Conservation (phyloP, 2,329 filamentous ascomycete species). For the Colletotrichum cuscutae region DNA sequence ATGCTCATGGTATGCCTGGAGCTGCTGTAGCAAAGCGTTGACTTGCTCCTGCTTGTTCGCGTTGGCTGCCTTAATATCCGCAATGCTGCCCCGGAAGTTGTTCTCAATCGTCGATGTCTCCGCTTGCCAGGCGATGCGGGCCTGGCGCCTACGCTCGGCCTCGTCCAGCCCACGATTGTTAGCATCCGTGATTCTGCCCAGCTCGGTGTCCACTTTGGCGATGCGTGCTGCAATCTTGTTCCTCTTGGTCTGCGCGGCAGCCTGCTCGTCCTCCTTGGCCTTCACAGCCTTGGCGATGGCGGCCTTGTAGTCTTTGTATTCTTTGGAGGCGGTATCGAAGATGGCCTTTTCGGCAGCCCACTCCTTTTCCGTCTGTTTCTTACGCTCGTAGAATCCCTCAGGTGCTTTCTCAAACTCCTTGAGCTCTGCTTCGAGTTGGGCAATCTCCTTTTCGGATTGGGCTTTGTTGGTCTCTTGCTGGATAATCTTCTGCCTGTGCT, state of each 20-base stretch:
- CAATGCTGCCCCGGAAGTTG: slow-evolving; percentile 52
- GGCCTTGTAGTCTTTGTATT: slow-evolving; percentile 68
- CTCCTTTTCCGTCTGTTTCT: slow-evolving; percentile 63
- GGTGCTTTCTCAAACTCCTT: slow-evolving; percentile 73
- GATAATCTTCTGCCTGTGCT: slow-evolving; percentile 77
- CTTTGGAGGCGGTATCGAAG: slow-evolving; percentile 66
- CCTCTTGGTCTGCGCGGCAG: slow-evolving; percentile 71
- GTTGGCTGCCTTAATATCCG: slow-evolving; percentile 47
- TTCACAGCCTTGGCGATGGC: slow-evolving; percentile 72
- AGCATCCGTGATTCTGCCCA: slow-evolving; percentile 75
- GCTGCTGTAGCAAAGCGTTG: slow-evolving; percentile 49
- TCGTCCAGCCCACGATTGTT: slow-evolving; percentile 73
- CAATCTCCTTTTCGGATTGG: slow-evolving; percentile 68
- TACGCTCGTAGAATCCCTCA: slow-evolving; percentile 67
- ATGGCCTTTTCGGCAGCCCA: slow-evolving; percentile 67
- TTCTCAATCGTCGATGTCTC: slow-evolving; percentile 58
- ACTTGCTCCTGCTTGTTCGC: slow-evolving; percentile 53
- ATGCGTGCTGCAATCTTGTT: slow-evolving; percentile 79
- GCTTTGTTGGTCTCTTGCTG: slow-evolving; percentile 81
- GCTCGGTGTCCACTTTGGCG: slow-evolving; percentile 77
- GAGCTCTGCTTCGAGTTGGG: slow-evolving; percentile 67
- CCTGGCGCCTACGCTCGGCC: slow-evolving; percentile 67
- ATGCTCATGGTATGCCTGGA: slow-evolving; percentile 44
- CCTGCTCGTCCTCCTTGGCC: slow-evolving; percentile 71
- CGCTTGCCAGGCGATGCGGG: slow-evolving; percentile 57